These are phyloP conservation scores for Penicillium atrosanguineum DNA, from an alignment of 495 filamentous ascomycete species.

Conservation along the genomic window DNA sequence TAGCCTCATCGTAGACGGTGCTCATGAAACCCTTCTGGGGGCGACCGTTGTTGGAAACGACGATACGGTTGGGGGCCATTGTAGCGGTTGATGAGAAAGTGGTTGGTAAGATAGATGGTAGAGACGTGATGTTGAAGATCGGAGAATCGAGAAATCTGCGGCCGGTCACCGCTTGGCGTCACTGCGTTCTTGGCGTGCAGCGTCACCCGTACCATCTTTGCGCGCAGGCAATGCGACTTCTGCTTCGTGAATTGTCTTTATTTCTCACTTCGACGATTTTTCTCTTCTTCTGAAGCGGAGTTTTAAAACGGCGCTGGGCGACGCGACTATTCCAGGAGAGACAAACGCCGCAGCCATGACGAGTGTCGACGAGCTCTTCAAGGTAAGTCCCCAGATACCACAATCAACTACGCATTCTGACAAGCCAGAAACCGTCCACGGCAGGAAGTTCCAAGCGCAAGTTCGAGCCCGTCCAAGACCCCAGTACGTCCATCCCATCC, in stretches of 20 bases:
- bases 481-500: constrained; percentile 52
- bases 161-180: constrained; percentile 35
- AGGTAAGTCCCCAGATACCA: constrained; percentile 46
- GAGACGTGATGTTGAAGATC: constrained; percentile 12
- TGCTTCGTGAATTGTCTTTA: not conserved
- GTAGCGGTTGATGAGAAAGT: constrained; percentile 10
- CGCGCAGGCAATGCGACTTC: constrained; percentile 21
- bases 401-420: constrained; percentile 12
- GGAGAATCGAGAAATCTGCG: constrained; percentile 44
- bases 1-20: constrained; percentile 60
- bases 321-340: not conserved
- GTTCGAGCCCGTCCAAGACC: constrained; percentile 65
- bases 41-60: constrained; percentile 30
- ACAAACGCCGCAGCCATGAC: constrained; percentile 54
- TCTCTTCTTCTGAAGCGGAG: not conserved
- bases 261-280: not conserved
- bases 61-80: constrained; percentile 46
- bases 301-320: not conserved
- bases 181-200: constrained; percentile 37
- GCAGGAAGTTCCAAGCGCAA: constrained; percentile 67
- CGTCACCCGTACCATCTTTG: constrained; percentile 37
- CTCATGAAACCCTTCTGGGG: constrained; percentile 50
- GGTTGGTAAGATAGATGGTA: constrained; percentile 2
- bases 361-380: constrained; percentile 81
- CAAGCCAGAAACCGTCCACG: constrained; percentile 41